Conservation (phyloP, 805 yeast genomes). For the Diddensiella santjacobensis region DNA sequence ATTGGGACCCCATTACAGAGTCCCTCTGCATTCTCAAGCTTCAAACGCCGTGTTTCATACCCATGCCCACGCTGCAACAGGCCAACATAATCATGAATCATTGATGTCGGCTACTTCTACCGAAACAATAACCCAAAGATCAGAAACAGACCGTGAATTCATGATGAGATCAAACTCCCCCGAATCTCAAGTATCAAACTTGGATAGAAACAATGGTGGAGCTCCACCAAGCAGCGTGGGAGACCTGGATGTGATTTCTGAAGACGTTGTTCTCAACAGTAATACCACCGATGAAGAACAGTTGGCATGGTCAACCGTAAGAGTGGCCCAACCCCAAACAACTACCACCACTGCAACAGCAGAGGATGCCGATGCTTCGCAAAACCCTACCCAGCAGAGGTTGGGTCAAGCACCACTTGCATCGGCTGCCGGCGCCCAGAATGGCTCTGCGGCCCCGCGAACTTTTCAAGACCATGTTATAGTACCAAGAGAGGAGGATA, state of each 20-base stretch:
- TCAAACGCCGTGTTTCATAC: conserved; percentile 24
- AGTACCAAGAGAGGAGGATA: conserved; percentile 90
- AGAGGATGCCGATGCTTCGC: conserved; percentile 1
- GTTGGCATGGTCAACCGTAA: conserved; percentile 1
- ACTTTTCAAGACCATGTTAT: conserved; percentile 62
- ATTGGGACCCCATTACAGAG: neutral
- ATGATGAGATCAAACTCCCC: neutral
- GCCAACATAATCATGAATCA: neutral
- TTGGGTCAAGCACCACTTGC: conserved; percentile 1
- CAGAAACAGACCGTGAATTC: neutral
- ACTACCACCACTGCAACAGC: conserved; percentile 1
- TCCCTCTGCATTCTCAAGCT: conserved; percentile 24
- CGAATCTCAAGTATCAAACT: neutral
- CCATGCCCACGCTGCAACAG: conserved; percentile 17
- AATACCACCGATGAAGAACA: conserved; percentile 1
- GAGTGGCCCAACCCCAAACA: conserved; percentile 5
- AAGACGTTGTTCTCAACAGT: neutral
- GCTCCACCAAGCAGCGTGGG: neutral
- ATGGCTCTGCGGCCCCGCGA: conserved; percentile 40
- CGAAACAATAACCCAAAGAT: neutral
- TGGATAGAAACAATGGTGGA: neutral
- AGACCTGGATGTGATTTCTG: neutral
- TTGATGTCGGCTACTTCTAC: conserved; percentile 2
- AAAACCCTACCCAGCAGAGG: conserved; percentile 2
- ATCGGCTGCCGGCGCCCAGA: conserved; percentile 1